phyloP scores from a whole-genome alignment of 1,284 basidiomycete species.

The Cutaneotrichosporon cyanovorans region DNA sequence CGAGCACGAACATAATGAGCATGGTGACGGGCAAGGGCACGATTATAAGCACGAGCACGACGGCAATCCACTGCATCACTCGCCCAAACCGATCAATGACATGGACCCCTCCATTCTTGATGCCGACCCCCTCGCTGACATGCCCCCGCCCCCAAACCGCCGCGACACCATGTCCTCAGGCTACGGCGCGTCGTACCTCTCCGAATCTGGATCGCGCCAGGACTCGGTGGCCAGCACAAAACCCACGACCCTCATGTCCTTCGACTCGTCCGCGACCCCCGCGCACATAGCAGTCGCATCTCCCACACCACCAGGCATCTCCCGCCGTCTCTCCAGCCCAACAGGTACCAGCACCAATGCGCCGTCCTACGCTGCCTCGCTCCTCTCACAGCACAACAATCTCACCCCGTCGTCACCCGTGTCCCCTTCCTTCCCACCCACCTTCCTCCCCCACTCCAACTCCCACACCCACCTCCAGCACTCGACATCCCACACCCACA shows the following conservation, averaged over 20 bases:
- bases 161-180: conserved; percentile 11
- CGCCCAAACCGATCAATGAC: too few species aligned
- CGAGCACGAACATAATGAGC: too few species aligned
- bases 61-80: too few species aligned
- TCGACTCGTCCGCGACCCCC: conserved; percentile 62
- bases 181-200: conserved; percentile 14
- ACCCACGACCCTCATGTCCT: conserved; percentile 83
- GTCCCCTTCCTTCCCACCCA: conserved; percentile 9
- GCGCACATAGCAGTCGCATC: conserved; percentile 66
- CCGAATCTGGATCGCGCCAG: conserved; percentile 38
- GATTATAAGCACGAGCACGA: too few species aligned
- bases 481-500: too few species aligned
- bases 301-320: not conserved
- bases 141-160: not conserved
- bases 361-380: too few species aligned
- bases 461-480: not conserved
- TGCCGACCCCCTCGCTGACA: not conserved
- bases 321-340: not conserved
- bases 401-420: conserved; percentile 9
- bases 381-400: too few species aligned
- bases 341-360: too few species aligned
- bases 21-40: too few species aligned
- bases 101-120: too few species aligned
- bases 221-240: conserved; percentile 64
- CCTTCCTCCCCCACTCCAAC: not conserved